Conservation (phyloP, 306 rosid genomes). For the Geum urbanum region DNA sequence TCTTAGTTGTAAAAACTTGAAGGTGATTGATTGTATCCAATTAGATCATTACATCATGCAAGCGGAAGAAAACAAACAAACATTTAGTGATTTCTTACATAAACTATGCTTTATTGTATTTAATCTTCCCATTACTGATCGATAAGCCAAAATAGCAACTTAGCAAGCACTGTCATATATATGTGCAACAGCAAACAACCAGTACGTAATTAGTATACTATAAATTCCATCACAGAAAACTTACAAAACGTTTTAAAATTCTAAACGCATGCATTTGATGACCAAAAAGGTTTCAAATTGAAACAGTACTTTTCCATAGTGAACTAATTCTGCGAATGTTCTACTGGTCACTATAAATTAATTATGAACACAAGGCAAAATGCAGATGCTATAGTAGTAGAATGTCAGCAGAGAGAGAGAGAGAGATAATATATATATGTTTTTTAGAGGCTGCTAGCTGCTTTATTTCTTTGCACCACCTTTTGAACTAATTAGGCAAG, state of each 20-base stretch:
- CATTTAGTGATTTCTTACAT: conserved; percentile 4
- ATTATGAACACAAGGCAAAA: background rate
- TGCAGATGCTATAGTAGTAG: background rate
- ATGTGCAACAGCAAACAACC: conserved; percentile 2
- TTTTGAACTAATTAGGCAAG: conserved; percentile 9
- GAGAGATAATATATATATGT: background rate
- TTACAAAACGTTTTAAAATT: background rate
- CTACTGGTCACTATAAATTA: background rate
- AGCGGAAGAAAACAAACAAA: background rate
- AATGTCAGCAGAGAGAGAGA: background rate
- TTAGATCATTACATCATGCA: background rate
- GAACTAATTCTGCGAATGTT: background rate
- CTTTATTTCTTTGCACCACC: background rate
- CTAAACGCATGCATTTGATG: conserved; percentile 7
- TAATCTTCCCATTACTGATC: conserved; percentile 16
- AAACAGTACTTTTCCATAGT: background rate
- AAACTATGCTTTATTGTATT: background rate
- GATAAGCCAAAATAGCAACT: conserved; percentile 9
- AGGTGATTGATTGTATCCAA: background rate
- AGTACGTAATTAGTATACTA: too few species aligned
- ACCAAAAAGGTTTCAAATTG: background rate
- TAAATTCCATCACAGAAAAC: background rate
- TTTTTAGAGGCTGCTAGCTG: background rate
- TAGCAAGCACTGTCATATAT: conserved; percentile 7
- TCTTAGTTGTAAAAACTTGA: background rate